These are phyloP conservation scores for Aspergillus awamori DNA, from an alignment of 2,329 filamentous ascomycete genomes.

Conservation along the genomic window DNA sequence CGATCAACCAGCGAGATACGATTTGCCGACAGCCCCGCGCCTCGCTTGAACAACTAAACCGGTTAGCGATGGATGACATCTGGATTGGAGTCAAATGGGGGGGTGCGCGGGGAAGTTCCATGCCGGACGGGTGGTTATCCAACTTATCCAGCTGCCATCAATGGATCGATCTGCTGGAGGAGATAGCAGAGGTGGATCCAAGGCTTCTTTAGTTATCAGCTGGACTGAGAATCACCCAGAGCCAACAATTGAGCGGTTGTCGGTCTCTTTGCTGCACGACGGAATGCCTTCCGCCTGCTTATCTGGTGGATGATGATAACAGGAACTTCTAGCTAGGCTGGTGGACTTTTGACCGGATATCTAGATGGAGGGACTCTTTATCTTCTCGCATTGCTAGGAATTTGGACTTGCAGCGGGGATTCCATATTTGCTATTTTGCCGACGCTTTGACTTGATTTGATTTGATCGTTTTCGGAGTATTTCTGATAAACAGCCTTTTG, in stretches of 20 bases:
- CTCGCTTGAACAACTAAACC: neutral
- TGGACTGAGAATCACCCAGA: neutral
- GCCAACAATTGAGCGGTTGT: conserved; percentile 1
- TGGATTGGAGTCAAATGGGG: neutral
- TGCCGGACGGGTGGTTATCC: neutral
- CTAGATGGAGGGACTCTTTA: too few relatives aligned
- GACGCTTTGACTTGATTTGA: neutral
- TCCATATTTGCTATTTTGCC: neutral
- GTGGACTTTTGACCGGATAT: neutral
- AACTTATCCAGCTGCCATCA: neutral
- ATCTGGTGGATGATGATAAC: conserved; percentile 1
- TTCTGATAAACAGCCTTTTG: conserved; percentile 4
- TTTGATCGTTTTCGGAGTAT: conserved; percentile 8
- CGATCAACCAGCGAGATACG: too few relatives aligned
- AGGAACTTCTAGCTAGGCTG: neutral
- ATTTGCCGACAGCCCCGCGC: conserved; percentile 8
- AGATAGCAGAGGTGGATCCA: conserved; percentile 11
- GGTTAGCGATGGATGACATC: neutral
- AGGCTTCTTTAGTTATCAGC: neutral
- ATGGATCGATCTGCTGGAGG: neutral
- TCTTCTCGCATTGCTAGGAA: too few relatives aligned
- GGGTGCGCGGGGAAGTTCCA: conserved; percentile 6
- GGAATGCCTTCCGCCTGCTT: conserved; percentile 3
- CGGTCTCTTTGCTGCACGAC: neutral
- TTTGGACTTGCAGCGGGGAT: neutral